phyloP scores from a whole-genome alignment of 78 protist species.

The Dictyostelium intermedium region DNA sequence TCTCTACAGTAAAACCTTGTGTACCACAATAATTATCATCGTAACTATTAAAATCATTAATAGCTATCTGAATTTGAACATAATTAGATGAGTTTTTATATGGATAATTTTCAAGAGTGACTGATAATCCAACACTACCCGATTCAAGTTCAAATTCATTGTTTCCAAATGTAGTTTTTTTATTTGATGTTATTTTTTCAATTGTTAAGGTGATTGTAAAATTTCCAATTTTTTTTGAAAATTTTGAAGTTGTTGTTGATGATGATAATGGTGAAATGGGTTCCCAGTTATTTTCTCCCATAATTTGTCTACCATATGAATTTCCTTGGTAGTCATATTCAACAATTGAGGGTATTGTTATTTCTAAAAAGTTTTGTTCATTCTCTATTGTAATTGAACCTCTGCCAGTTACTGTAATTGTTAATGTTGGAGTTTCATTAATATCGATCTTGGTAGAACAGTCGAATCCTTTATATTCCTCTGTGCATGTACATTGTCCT shows the following conservation, averaged over 20 bases:
- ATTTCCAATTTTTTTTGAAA: not conserved
- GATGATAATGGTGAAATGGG: not conserved
- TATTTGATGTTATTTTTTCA: not conserved
- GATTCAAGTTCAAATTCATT: not conserved
- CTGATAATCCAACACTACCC: too few relatives aligned
- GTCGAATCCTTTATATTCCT: not conserved
- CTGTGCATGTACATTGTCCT: not conserved
- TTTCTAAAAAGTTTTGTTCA: not conserved
- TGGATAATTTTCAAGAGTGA: too few relatives aligned
- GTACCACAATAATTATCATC: too few relatives aligned
- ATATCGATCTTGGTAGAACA: not conserved
- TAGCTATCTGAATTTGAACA: too few relatives aligned
- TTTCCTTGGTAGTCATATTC: not conserved
- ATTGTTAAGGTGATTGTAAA: not conserved
- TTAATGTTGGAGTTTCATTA: not conserved
- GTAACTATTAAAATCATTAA: too few relatives aligned
- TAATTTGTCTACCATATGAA: not conserved
- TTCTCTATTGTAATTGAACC: not conserved
- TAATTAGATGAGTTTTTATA: too few relatives aligned
- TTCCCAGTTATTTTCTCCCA: too few relatives aligned
- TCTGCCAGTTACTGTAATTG: not conserved
- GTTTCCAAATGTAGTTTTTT: not conserved
- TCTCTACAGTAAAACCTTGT: too few relatives aligned
- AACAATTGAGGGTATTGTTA: not conserved
- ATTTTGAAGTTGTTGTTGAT: too few relatives aligned